Base-by-base conservation (phyloP, 2,329 filamentous ascomycete species). In the Fusarium sp. region DNA sequence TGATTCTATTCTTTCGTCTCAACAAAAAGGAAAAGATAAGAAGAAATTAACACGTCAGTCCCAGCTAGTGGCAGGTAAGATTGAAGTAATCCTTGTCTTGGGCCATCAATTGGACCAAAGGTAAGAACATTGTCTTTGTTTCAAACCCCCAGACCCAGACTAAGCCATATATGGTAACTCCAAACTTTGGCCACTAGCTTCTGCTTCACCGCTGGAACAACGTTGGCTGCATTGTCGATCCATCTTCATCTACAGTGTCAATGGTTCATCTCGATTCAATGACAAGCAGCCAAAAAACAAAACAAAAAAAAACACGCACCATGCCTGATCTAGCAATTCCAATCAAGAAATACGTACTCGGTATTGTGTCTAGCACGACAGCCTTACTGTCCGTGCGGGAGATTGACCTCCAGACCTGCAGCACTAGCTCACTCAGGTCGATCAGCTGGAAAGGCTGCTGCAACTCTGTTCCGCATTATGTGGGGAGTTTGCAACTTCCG, bases 151-250 rank as follows among this genome's bases (percentile, higher is more conserved):
- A 0, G 18, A 3, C 2, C 0, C 2, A 8, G 4, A 23, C 50
- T 58, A 56, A 14, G 39, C 55, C 25, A 5, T 3, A 56, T 41
- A 14, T 18, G 21, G 55, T 18, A 47, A 56, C 5, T 58, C 55
- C 41, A 58, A 58, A 18, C 25, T 27, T 33, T 3, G 4, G 13
- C 11, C 13, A 13, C 29, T 13, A 13, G 29, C 13, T 15, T 4
- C 6, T 43, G 31, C 18, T 37, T 42, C 10, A 33, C 15, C 15
- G 20, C 11, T 23, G 1, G 17, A 13, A 51, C n/a, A 9, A 40
- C 18, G 6, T 21, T 40, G 11, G 13, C 18, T 7, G 21, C 23
- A 29, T 43, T 23, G 4, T 20, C 36, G 39, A 14, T 37, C 29
- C 39, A 52, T 27, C 15, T 18, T 23, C 29, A 18, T 11, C 18